phyloP scores from a whole-genome alignment of 192 early-diverging fungal species.

The Coemansia sp. region DNA sequence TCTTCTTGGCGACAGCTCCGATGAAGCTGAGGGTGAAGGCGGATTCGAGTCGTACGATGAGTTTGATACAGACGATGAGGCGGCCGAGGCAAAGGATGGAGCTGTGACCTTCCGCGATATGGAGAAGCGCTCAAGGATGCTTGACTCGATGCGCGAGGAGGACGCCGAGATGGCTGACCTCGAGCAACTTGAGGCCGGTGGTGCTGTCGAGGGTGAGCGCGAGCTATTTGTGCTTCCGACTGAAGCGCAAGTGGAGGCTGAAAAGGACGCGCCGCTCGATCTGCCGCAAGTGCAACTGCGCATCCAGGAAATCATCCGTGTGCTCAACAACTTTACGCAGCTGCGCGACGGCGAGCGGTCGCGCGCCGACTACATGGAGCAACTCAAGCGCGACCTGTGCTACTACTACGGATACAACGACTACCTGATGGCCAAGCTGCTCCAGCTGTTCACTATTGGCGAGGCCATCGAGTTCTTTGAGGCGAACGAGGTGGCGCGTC shows the following conservation, averaged over 20 bases:
- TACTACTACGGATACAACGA: slow-evolving; percentile 95
- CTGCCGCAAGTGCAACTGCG: slow-evolving; percentile 75
- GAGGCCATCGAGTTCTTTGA: slow-evolving; percentile 98
- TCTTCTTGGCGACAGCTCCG: slow-evolving; percentile 44
- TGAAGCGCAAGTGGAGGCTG: slow-evolving; percentile 63
- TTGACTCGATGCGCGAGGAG: slow-evolving; percentile 54
- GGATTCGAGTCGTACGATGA: slow-evolving; percentile 51
- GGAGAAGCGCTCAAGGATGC: slow-evolving; percentile 69
- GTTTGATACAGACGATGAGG: slow-evolving; percentile 37
- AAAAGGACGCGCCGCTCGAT: slow-evolving; percentile 65
- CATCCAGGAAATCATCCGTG: slow-evolving; percentile 87
- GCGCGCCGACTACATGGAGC: slow-evolving; percentile 82
- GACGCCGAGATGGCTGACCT: slow-evolving; percentile 69
- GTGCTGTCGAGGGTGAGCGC: slow-evolving; percentile 56
- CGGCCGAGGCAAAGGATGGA: slow-evolving; percentile 14
- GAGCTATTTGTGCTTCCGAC: slow-evolving; percentile 60
- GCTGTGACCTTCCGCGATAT: slow-evolving; percentile 58
- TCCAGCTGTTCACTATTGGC: slow-evolving; percentile 85
- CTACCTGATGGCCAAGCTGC: slow-evolving; percentile 85
- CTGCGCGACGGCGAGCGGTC: slow-evolving; percentile 71
- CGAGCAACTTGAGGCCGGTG: slow-evolving; percentile 65
- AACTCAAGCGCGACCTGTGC: slow-evolving; percentile 86
- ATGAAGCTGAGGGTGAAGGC: slow-evolving; percentile 23
- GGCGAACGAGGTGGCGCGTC: slow-evolving; percentile 95
- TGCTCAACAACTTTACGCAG: slow-evolving; percentile 87